phyloP scores from a whole-genome alignment of 73 alveolate species.

The Symbiodinium pilosum region DNA sequence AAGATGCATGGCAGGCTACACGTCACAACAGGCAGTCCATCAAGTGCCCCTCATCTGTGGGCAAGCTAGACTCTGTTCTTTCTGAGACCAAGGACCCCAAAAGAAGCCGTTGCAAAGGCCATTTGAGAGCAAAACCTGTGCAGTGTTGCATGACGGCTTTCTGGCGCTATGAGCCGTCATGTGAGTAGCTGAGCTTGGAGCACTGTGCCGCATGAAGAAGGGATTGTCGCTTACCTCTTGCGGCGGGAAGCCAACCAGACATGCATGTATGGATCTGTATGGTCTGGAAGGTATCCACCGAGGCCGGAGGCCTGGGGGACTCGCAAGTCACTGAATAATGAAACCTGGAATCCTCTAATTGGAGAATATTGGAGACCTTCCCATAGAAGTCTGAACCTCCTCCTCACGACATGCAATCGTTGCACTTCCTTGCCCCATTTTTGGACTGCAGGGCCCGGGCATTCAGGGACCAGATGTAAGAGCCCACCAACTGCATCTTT shows the following conservation, averaged over 20 bases:
- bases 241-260: not conserved
- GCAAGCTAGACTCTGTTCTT: not conserved
- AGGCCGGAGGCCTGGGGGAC: no score
- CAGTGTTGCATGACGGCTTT: not conserved
- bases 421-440: no score
- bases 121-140: not conserved
- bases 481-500: slow-evolving; percentile 3
- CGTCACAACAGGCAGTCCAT: no score
- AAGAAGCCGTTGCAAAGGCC: slow-evolving; percentile 65
- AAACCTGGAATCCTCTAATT: no score
- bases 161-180: not conserved
- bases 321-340: no score
- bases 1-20: no score
- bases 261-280: no score
- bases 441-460: not conserved
- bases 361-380: no score
- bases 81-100: slow-evolving; percentile 27
- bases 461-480: slow-evolving; percentile 66
- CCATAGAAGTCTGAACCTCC: no score
- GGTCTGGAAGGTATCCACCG: no score
- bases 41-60: not conserved
- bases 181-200: not conserved
- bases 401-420: no score
- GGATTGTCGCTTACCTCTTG: slow-evolving; percentile 39
- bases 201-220: slow-evolving; percentile 21